Base-by-base conservation (phyloP, 2,329 filamentous ascomycete species). In the Monosporascus sp. region DNA sequence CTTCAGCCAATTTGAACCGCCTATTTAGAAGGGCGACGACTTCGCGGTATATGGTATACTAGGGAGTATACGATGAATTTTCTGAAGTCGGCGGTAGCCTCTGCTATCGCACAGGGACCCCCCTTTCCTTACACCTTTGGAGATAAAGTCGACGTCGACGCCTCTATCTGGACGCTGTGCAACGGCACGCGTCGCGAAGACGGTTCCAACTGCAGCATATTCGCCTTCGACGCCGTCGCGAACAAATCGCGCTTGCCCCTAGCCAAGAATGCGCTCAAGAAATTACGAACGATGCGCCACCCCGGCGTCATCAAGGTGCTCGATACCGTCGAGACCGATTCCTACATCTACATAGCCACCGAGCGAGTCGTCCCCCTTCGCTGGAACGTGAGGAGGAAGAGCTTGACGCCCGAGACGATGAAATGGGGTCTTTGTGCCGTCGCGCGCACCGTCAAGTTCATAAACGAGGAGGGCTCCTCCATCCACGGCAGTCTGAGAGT, bases 111-210 rank as follows among this genome's bases (percentile, higher is more conserved):
- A 46, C 94, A 96, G 71, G 92, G 93, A 2, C 91, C 92, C 51
- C 87, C 92, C 6, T 96, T 97, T 68, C 91, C 91, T 5, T 97
- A 96, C 70, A 87, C 82, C 48, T 94, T 97, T 68, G 93, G 92
- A 64, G 94, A 99, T 72, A 85, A 88, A 69, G 88, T 97, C 55
- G 93, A 97, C 69, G 79, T 94, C 51, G 90, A 95, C 69, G 86
- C 94, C 67, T 96, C 93, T 26, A 92, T 97, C 65, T 99, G 94
- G 92, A 89, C 88, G n/a, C 76, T 99, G 54, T 87, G 94, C 73
- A 97, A 97, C 73, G 94, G 91, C 66, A 96, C 89, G 52, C 94
- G 88, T 75, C 85, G 90, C 74, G 92, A 97, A 74, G 93, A 97
- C 70, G 86, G 90, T 37, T 96, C 91, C 4, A 86, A 90, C 64